Evolutionary conservation across 768 basidiomycete species (phyloP).

Genomic region (Psilocybe cubensis): DNA sequence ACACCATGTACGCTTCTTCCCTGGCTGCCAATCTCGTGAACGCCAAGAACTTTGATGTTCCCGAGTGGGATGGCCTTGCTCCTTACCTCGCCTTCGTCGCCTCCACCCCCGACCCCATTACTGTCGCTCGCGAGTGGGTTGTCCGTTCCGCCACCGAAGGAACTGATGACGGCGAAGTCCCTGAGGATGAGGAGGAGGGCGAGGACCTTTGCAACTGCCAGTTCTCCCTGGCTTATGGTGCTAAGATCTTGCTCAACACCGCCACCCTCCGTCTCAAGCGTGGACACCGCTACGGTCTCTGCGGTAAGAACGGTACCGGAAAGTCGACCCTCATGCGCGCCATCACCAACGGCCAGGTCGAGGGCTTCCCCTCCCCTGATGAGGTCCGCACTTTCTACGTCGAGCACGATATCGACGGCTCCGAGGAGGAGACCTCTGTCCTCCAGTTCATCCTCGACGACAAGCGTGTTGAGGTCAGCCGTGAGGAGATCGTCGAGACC

Average conservation of each 20-base stretch:
- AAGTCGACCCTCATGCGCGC: slow-evolving; percentile 95
- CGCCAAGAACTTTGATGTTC: slow-evolving; percentile 88
- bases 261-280: slow-evolving; percentile 97
- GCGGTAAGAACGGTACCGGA: slow-evolving; percentile 98
- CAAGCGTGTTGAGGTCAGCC: slow-evolving; percentile 73
- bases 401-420: slow-evolving; percentile 98
- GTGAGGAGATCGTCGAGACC: slow-evolving; percentile 77
- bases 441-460: slow-evolving; percentile 87
- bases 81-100: slow-evolving; percentile 75
- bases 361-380: slow-evolving; percentile 97
- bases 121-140: slow-evolving; percentile 82
- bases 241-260: slow-evolving; percentile 97
- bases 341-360: slow-evolving; percentile 94
- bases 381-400: slow-evolving; percentile 99
- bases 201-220: slow-evolving; percentile 99
- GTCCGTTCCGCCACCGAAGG: slow-evolving; percentile 87
- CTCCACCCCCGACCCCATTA: slow-evolving; percentile 63
- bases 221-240: slow-evolving; percentile 98
- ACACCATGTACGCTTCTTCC: slow-evolving; percentile 69
- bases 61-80: slow-evolving; percentile 84
- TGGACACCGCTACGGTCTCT: slow-evolving; percentile 97
- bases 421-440: slow-evolving; percentile 89
- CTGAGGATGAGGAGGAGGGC: slow-evolving; percentile 94
- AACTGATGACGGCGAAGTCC: slow-evolving; percentile 64
- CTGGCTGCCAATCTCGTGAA: slow-evolving; percentile 89